phyloP scores from a whole-genome alignment of 116 monocot genomes.

The Posidonia oceanica region DNA sequence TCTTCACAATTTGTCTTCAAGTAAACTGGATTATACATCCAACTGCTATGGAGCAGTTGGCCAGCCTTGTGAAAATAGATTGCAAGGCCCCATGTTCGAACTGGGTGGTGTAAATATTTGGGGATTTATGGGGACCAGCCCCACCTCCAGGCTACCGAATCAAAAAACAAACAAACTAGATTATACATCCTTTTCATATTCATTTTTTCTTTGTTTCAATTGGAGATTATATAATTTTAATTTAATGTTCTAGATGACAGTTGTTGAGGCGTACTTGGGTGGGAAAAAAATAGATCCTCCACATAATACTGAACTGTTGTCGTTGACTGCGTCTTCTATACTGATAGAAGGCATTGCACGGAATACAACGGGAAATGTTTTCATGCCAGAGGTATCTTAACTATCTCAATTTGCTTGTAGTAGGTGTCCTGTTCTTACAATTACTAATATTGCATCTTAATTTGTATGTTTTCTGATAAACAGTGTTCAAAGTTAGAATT shows the following conservation, averaged over 20 bases:
- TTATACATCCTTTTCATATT: neutral
- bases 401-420: too few relatives aligned
- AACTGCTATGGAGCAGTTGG: too few relatives aligned
- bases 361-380: conserved; percentile 85
- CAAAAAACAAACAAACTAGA: neutral
- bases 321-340: conserved; percentile 25
- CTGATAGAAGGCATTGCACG: conserved; percentile 90
- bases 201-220: conserved; percentile 1
- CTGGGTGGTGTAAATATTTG: too few relatives aligned
- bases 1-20: too few relatives aligned
- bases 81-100: too few relatives aligned
- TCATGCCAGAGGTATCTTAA: conserved; percentile 61
- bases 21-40: too few relatives aligned
- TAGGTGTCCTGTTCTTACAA: too few relatives aligned
- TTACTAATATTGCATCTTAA: neutral
- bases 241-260: conserved; percentile 61
- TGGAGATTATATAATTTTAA: neutral
- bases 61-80: too few relatives aligned
- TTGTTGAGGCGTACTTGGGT: conserved; percentile 76
- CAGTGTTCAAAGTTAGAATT: neutral
- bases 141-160: too few relatives aligned
- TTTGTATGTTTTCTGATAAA: neutral
- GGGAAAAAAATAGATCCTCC: conserved; percentile 40
- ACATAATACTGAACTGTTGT: conserved; percentile 31
- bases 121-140: too few relatives aligned